A percentile compares a stretch with the other conserved stretches of the same genome.
phyloP scores from a whole-genome alignment of 208 protist genomes.

The Trypanosoma scelopori region DNA sequence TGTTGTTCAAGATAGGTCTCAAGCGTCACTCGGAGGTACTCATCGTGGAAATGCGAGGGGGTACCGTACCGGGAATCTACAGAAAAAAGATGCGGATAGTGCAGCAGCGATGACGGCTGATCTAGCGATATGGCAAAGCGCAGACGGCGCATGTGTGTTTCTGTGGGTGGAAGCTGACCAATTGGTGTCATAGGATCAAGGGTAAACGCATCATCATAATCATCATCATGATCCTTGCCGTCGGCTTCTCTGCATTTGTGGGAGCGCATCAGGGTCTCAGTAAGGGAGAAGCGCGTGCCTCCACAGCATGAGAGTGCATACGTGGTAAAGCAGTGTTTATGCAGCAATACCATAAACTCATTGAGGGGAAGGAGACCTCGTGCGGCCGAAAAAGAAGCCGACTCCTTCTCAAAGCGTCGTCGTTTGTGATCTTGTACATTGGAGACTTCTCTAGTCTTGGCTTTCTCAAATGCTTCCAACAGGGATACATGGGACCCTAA shows the following conservation, averaged over 20 bases:
- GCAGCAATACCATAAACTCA: conserved; percentile 47
- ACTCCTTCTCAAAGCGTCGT: conserved; percentile 10
- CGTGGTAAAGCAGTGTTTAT: conserved; percentile 68
- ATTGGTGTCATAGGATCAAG: conserved; percentile 38
- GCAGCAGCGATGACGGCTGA: conserved; percentile 62
- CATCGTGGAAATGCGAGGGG: conserved; percentile 79
- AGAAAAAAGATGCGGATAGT: conserved; percentile 47
- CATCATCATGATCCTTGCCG: too few species aligned
- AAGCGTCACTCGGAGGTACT: conserved; percentile 67
- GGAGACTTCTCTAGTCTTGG: not conserved
- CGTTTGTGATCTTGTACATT: conserved; percentile 11
- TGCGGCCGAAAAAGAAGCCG: conserved; percentile 40
- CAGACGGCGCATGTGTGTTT: conserved; percentile 59
- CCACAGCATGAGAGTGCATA: conserved; percentile 81
- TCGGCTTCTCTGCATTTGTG: not conserved
- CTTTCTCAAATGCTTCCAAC: conserved; percentile 36
- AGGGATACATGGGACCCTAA: conserved; percentile 57
- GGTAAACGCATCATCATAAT: not conserved
- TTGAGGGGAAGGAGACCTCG: conserved; percentile 62
- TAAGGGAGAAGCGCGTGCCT: conserved; percentile 54
- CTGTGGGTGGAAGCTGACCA: conserved; percentile 55
- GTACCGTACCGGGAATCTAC: conserved; percentile 50
- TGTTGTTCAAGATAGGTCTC: conserved; percentile 76
- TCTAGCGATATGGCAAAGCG: conserved; percentile 83
- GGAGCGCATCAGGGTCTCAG: conserved; percentile 33